Base-by-base conservation (phyloP, 2,329 filamentous ascomycete species). In the Xylaria sp. region DNA sequence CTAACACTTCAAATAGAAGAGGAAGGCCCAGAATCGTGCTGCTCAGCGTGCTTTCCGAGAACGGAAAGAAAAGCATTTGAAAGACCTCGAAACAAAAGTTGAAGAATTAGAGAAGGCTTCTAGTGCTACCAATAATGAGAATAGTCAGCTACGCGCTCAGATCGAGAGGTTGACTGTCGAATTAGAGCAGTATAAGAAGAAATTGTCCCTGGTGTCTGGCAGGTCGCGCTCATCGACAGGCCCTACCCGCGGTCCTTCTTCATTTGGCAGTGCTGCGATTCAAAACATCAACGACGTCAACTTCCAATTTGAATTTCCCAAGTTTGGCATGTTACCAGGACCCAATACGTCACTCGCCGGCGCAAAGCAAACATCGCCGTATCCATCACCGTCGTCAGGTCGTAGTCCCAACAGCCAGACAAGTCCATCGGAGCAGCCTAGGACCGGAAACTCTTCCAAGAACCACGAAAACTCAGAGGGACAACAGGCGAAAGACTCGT, bases 271-370 rank as follows among this genome's bases (percentile, higher is more conserved):
- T 64, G 79, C 84, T 25, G 84, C 84, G 12, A 78, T 89, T 71
- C 88, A 83, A 79, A 91, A 89, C 73, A 83, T 91, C 64, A 89
- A 86, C 75, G 91, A 92, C 71, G 91, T 92, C 79, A 94, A 92
- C 78, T 98, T 98, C 78, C 91, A 95, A 74, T 98, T 99, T 75
- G 95, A 98, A 74, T 98, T 98, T 73, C 95, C 96, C 72, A 94
- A 92, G 78, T 98, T 99, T 76, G 96, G 96, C 56, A 87, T 90
- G 68, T 86, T 97, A 31, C 86, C 88, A 0, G 85, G 86, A 5
- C 82, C 85, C 8, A 74, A 61, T 54, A 62, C 63, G 10, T 67
- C 70, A 12, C 66, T 48, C 23, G 69, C 67, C 25, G 60, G 56
- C 56, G 20, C 55, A 31, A 75, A 74, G 49, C 67, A 70, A 23